Conservation (phyloP, 2,329 filamentous ascomycete species). For the Pseudogymnoascus destructans region DNA sequence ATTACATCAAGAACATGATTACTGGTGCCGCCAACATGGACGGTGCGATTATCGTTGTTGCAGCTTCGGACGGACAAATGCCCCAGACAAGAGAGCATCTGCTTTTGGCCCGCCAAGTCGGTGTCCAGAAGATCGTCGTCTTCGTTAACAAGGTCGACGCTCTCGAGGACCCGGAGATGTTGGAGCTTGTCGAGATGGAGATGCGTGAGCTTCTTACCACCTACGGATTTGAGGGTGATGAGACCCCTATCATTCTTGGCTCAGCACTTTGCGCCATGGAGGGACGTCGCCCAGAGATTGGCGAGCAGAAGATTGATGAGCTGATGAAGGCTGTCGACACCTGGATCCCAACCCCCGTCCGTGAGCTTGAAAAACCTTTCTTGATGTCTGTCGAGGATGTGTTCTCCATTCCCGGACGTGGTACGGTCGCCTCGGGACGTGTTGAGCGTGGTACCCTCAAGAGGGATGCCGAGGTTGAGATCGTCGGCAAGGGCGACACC, state of each 20-base stretch:
- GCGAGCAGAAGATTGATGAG: conserved; percentile 76
- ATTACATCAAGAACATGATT: conserved; percentile 99
- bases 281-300: conserved; percentile 75
- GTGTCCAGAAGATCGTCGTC: conserved; percentile 94
- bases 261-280: conserved; percentile 93
- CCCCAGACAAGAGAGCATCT: conserved; percentile 98
- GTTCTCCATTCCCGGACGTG: conserved; percentile 83
- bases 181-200: conserved; percentile 99
- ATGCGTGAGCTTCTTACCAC: conserved; percentile 91
- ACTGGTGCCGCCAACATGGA: conserved; percentile 99
- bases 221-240: conserved; percentile 96
- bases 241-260: conserved; percentile 93
- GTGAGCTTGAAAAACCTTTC: conserved; percentile 96
- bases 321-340: conserved; percentile 78
- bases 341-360: conserved; percentile 93
- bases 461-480: conserved; percentile 87
- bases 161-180: conserved; percentile 95
- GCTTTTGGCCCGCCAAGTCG: conserved; percentile 93
- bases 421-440: conserved; percentile 91
- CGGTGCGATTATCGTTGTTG: conserved; percentile 95
- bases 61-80: conserved; percentile 98
- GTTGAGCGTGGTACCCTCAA: conserved; percentile 92
- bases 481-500: conserved; percentile 71
- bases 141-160: conserved; percentile 99
- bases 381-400: conserved; percentile 95